phyloP scores from a whole-genome alignment of 441 rosid genomes.

The Erodium chrysanthum region DNA sequence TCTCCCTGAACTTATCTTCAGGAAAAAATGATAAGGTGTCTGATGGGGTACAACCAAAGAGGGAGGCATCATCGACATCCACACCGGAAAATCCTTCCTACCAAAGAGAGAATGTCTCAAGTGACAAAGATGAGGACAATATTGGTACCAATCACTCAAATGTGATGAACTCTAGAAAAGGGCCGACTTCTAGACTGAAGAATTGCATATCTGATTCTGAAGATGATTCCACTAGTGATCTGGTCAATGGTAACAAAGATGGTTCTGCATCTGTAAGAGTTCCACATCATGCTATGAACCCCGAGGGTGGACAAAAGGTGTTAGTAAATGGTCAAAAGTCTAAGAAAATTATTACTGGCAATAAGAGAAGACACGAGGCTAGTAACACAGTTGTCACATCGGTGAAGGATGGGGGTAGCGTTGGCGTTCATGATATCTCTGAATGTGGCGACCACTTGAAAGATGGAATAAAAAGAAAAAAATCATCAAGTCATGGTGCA shows the following conservation, averaged over 20 bases:
- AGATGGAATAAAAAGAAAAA: constrained; percentile 30
- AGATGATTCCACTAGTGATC: not conserved
- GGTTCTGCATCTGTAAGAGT: not conserved
- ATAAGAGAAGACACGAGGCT: constrained; percentile 30
- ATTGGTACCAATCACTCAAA: constrained; percentile 22
- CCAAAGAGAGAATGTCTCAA: constrained; percentile 29
- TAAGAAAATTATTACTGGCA: constrained; percentile 31
- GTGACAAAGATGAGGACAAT: constrained; percentile 26
- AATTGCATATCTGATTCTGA: constrained; percentile 7
- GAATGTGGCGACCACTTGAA: constrained; percentile 34
- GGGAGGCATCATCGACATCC: constrained; percentile 26
- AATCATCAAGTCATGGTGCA: constrained; percentile 20
- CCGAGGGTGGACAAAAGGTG: constrained; percentile 30
- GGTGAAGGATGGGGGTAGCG: constrained; percentile 24
- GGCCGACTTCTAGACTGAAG: constrained; percentile 4
- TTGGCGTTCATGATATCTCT: constrained; percentile 20
- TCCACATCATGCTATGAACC: not conserved
- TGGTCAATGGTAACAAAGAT: not conserved
- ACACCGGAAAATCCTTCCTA: constrained; percentile 27
- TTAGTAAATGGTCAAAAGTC: constrained; percentile 33
- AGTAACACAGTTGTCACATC: constrained; percentile 21
- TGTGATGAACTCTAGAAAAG: not conserved
- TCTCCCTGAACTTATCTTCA: constrained; percentile 29
- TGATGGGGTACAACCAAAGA: constrained; percentile 26
- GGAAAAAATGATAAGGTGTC: constrained; percentile 33